Percentiles rank a stretch among this genome's conserved stretches.
These are phyloP conservation scores for Plenodomus biglobosus DNA, from an alignment of 2,329 filamentous ascomycete species.

Conservation along the genomic window DNA sequence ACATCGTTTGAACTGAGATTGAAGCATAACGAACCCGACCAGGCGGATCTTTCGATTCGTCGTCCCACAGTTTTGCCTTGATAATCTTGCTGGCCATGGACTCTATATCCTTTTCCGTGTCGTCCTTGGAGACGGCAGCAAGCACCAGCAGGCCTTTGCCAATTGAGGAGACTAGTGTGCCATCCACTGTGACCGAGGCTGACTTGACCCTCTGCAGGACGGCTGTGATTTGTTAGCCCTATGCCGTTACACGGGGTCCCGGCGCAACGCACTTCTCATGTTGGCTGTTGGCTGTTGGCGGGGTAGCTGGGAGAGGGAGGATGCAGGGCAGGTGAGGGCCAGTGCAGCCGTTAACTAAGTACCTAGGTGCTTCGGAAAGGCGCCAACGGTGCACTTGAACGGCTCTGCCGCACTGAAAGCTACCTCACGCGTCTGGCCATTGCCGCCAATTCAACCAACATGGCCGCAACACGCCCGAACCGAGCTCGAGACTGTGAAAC, in stretches of 20 bases:
- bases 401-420: too few relatives aligned
- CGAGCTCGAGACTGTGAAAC: not conserved
- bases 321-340: not conserved
- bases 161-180: constrained; percentile 85
- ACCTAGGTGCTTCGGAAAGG: not conserved
- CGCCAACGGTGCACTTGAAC: not conserved
- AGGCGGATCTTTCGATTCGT: constrained; percentile 62
- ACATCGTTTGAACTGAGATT: not conserved
- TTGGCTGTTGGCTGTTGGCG: constrained; percentile 13
- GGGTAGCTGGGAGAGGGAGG: constrained; percentile 8
- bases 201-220: constrained; percentile 93
- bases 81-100: constrained; percentile 80
- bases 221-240: constrained; percentile 56
- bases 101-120: constrained; percentile 86
- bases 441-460: not conserved
- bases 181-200: constrained; percentile 92
- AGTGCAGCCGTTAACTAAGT: not conserved
- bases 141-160: constrained; percentile 88
- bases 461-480: not conserved
- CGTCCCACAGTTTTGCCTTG: constrained; percentile 90
- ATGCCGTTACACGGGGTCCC: constrained; percentile 8
- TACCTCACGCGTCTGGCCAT: not conserved
- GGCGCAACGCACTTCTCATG: constrained; percentile 5
- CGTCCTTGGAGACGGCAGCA: constrained; percentile 85
- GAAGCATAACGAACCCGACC: constrained; percentile 55